phyloP scores from a whole-genome alignment of 2,329 filamentous ascomycete species.

The Sclerotiophoma versabilis region DNA sequence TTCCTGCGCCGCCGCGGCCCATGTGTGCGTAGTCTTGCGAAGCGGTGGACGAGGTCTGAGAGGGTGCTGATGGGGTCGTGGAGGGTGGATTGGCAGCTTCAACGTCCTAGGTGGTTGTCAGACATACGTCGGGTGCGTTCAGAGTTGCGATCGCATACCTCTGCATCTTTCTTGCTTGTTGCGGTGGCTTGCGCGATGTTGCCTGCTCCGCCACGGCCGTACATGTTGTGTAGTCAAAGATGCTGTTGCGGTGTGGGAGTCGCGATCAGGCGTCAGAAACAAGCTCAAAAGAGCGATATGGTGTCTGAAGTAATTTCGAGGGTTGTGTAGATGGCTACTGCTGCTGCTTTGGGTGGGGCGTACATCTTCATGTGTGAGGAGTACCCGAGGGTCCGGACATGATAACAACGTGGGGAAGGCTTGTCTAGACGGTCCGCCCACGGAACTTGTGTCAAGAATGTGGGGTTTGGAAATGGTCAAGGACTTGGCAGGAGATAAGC shows the following conservation, averaged over 20 bases:
- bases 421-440: slow-evolving; percentile 22
- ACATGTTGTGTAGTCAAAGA: slow-evolving; percentile 31
- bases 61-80: slow-evolving; percentile 19
- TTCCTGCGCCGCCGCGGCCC: slow-evolving; percentile 56
- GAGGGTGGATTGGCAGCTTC: slow-evolving; percentile 46
- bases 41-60: slow-evolving; percentile 23
- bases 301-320: background rate
- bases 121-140: background rate
- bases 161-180: slow-evolving; percentile 38
- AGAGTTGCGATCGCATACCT: slow-evolving; percentile 26
- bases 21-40: slow-evolving; percentile 53
- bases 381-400: slow-evolving; percentile 16
- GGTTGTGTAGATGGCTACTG: background rate
- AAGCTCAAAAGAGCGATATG: no score
- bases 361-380: background rate
- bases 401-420: slow-evolving; percentile 36
- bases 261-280: background rate
- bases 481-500: slow-evolving; percentile 32
- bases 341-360: slow-evolving; percentile 26
- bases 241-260: background rate
- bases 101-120: slow-evolving; percentile 40
- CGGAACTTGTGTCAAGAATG: slow-evolving; percentile 19
- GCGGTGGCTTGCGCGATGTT: slow-evolving; percentile 51
- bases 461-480: slow-evolving; percentile 36
- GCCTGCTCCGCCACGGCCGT: slow-evolving; percentile 56